A percentile compares a stretch with the other conserved stretches of the same genome.
Conservation (phyloP, 306 rosid genomes). For the Betula pendula region DNA sequence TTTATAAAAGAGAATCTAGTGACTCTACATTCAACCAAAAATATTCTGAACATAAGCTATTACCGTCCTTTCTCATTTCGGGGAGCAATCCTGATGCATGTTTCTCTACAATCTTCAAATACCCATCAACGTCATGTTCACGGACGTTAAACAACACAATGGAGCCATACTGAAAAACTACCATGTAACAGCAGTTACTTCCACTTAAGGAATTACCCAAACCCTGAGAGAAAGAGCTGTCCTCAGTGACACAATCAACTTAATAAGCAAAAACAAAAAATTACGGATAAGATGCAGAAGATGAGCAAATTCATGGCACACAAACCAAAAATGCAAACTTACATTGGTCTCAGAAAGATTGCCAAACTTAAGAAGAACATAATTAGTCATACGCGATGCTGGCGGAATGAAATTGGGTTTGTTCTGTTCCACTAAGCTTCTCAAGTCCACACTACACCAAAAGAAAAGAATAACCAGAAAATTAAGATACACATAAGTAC, state of each 20-base stretch:
- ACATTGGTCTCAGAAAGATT: constrained; percentile 58
- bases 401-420: constrained; percentile 81
- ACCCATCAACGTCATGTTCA: constrained; percentile 72
- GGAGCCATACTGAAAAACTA: constrained; percentile 96
- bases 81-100: constrained; percentile 88
- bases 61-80: constrained; percentile 98
- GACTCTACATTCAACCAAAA: not conserved
- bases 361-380: constrained; percentile 82
- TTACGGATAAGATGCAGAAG: not conserved
- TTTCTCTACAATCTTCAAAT: constrained; percentile 70
- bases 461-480: constrained; percentile 8
- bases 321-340: constrained; percentile 17
- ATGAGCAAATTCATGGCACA: not conserved
- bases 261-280: not conserved
- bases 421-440: constrained; percentile 89
- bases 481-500: constrained; percentile 4
- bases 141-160: constrained; percentile 82
- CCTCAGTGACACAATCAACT: constrained; percentile 18
- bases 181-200: constrained; percentile 74
- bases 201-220: constrained; percentile 63
- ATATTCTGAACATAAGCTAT: constrained; percentile 30
- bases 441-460: constrained; percentile 81
- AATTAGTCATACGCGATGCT: constrained; percentile 88
- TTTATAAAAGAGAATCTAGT: not conserved
- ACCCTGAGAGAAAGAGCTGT: constrained; percentile 54